A percentile compares a stretch with the other conserved stretches of the same genome.
Conservation (phyloP, 495 filamentous ascomycete species). For the Terfezia claveryi region DNA sequence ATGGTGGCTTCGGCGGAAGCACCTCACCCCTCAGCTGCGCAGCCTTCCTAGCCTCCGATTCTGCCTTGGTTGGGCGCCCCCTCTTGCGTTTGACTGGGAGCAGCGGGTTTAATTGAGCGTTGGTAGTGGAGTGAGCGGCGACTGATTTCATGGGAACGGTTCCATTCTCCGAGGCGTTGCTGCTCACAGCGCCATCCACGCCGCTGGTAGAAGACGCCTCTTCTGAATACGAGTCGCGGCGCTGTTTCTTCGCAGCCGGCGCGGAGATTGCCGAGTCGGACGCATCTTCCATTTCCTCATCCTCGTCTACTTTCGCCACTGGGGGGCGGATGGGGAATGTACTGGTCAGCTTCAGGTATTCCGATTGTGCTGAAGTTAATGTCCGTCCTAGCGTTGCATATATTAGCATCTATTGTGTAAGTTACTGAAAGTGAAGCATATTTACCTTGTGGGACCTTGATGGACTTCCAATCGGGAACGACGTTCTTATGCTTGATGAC, state of each 20-base stretch:
- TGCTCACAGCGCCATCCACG: background rate
- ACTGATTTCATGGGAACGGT: background rate
- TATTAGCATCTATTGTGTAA: constrained; percentile 1
- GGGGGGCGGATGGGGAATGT: background rate
- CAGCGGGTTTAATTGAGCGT: constrained; percentile 1
- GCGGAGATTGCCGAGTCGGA: background rate
- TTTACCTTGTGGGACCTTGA: constrained; percentile 13
- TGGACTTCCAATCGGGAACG: constrained; percentile 14
- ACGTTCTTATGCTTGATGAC: constrained; percentile 11
- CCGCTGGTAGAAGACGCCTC: background rate
- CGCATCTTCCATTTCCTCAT: background rate
- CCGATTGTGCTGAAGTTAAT: constrained; percentile 1
- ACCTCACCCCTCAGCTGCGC: constrained; percentile 13
- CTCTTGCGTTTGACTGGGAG: constrained; percentile 13
- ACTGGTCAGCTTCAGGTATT: constrained; percentile 7
- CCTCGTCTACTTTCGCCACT: background rate
- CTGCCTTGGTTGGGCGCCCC: constrained; percentile 13
- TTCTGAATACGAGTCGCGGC: background rate
- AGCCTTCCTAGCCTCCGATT: constrained; percentile 12
- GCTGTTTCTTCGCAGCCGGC: background rate
- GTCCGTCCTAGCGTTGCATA: constrained; percentile 3
- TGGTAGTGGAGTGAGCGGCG: constrained; percentile 2
- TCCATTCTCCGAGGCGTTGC: background rate
- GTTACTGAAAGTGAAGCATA: constrained; percentile 3
- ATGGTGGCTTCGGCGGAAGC: constrained; percentile 12